Conservation (phyloP, 2,329 filamentous ascomycete species). For the Cladosporium sphaerospermum region DNA sequence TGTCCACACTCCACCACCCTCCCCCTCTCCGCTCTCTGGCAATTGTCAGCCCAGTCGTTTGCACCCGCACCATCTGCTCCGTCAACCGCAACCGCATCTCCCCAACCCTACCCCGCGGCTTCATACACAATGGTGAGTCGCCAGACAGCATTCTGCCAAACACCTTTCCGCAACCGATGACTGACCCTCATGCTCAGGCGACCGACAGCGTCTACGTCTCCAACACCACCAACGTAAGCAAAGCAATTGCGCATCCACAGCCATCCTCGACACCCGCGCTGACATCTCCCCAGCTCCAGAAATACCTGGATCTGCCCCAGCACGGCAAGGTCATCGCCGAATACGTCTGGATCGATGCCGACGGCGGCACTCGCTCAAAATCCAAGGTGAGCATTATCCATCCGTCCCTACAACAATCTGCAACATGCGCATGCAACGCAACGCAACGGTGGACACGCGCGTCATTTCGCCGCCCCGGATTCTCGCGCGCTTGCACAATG, state of each 20-base stretch:
- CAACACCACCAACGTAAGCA: slow-evolving; percentile 44
- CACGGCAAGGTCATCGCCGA: slow-evolving; percentile 85
- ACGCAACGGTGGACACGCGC: neutral
- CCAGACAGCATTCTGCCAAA: slow-evolving; percentile 1
- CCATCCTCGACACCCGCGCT: slow-evolving; percentile 9
- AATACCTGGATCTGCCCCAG: slow-evolving; percentile 88
- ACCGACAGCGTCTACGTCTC: slow-evolving; percentile 36
- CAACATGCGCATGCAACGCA: neutral
- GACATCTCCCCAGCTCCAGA: slow-evolving; percentile 61
- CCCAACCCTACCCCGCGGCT: slow-evolving; percentile 11
- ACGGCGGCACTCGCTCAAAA: slow-evolving; percentile 83
- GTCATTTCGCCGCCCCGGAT: neutral
- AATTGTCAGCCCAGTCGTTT: neutral
- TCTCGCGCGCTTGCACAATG: neutral
- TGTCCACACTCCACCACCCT: neutral
- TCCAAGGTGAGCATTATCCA: slow-evolving; percentile 67
- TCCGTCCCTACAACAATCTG: neutral
- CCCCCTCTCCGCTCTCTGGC: slow-evolving; percentile 1
- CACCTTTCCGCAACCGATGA: neutral
- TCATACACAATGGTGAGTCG: slow-evolving; percentile 17
- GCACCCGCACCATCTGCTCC: neutral
- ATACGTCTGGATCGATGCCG: slow-evolving; percentile 91
- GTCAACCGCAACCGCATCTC: neutral
- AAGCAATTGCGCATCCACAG: slow-evolving; percentile 16
- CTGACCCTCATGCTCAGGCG: neutral